Evolutionary conservation across 2,329 filamentous ascomycete species (phyloP), one percentile per base, ranked within the genome.

Genomic region (Albophoma yamanashiensis): DNA sequence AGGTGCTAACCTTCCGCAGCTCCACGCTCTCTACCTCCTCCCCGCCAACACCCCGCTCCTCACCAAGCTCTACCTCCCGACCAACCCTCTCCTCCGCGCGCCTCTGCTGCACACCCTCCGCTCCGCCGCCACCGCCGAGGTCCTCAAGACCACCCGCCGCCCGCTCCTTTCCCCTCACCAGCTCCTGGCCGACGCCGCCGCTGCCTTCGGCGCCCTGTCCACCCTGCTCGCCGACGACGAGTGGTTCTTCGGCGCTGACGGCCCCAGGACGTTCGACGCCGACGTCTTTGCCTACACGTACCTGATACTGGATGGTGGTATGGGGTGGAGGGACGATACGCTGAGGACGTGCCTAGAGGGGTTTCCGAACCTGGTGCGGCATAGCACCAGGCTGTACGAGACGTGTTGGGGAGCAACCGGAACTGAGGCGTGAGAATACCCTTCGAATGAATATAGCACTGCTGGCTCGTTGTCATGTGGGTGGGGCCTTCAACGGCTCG

Each of bases 251-350:
- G 76, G 69, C 31, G 67, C 62, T 70, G 71, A 60, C 57, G 72
- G 38, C 70, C 91, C 93, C 0, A 85, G 86, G 0, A 69, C 93
- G 31, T 93, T 97, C 66, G 94, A 99, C 74, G 92, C 93, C 8
- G 86, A 85, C 59, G 84, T 97, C 2, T 97, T 97, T 75, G 87
- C 91, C 4, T 99, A 97, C 73, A 92, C 90, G 0, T 85, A 95
- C 72, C 77, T 96, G 57, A 78, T 97, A 58, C 74, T 96, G 58
- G 85, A 89, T 62, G 80, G 85, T 68, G 62, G 62, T 9, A 64
- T 91, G 64, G 77, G 74, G 1, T 92, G 89, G 89, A 77, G 76
- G 61, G 84, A 89, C 60, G 81, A 80, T 62, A 77, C 79, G 58
- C 74, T 96, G 58, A 77, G 73, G 17, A 78, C 81, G 59, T 75